Base-by-base conservation (phyloP, 192 early-diverging fungal species). In the Mortierella hygrophila region DNA sequence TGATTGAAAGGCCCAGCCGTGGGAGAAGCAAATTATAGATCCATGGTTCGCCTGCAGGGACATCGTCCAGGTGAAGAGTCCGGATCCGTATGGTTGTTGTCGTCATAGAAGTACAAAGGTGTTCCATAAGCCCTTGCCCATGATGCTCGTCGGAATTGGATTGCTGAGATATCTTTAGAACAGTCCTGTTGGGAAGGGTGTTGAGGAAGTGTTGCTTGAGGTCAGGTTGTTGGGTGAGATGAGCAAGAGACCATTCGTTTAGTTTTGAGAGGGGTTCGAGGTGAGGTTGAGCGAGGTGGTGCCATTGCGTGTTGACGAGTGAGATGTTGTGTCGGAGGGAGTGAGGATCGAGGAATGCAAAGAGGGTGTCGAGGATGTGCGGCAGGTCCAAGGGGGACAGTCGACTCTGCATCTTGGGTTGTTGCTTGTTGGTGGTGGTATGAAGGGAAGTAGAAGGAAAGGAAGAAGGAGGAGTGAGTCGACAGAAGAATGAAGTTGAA, bases 221-320 rank as follows among this genome's bases (percentile, higher is more conserved):
- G n/a, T 63, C 60, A 7, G 9, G 8, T 63, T 63, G n/a, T 29
- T 63, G 29, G 29, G 11, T 65, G 26, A 46, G 44, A 46, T 65
- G 60, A 29, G 29, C 29, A 65, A 15, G 60, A 4, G n/a, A 15
- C 60, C 60, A 65, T 26, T 26, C 3, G 60, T 65, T 65, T 23
- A 32, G 26, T 11, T 23, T 15, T 15, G 60, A 65, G 26, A 29
- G n/a, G 29, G 26, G 60, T 11, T 65, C 60, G 4, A 65, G 29
- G 29, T 65, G 11, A 9, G 0, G n/a, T 0, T 32, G 26, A 65
- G 60, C 60, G 26, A 65, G 6, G n/a, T 9, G 3, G 60, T 11
- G 60, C 60, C 60, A 65, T 32, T 65, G 60, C 11, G 3, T 65
- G 60, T 65, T 65, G 60, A 65, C 60, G 60, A 65, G 60, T 29